Evolutionary conservation across 2,329 filamentous ascomycete genomes (phyloP), one percentile per base, ranked within the genome.

Genomic region (Colletotrichum sp.): DNA sequence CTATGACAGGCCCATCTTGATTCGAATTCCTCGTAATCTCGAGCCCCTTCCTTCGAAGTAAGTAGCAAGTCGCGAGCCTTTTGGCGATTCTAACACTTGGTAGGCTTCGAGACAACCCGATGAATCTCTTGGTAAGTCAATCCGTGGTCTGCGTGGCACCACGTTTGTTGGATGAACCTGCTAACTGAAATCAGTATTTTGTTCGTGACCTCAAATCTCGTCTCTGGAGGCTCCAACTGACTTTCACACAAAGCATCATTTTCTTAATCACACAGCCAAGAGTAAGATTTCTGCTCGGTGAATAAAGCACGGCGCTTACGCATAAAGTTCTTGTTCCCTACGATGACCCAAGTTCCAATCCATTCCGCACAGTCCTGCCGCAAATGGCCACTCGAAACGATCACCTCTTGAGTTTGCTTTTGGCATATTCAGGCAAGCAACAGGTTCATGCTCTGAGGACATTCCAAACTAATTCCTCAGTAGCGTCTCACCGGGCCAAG

Each of bases 241-340:
- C 24, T 8, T 16, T n/a, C 18, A 10, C 4, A 79, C 75, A 64
- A 79, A 87, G 83, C 88, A 91, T 78, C 90, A 92, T 80, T 92
- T 97, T 81, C 87, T 97, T 75, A 95, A 96, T 79, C 94, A 97
- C 82, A 97, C 95, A 5, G 94, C 94, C 9, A 91, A 92, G 75
- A 92, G 87, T 85, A 82, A 92, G 79, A 82, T 26, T 26, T 32
- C 5, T 12, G 13, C 9, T 32, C 18, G 3, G 30, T 18, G 6
- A 15, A 8, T 24, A 4, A 34, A n/a, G 15, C 9, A 58, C 28
- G 13, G 6, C 36, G 34, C 74, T 79, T n/a, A 80, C 61, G 12
- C 91, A 80, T 86, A 88, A 71, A 83, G 85, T 87, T 38, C 84
- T 88, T 52, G 86, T 88, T 28, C 86, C 90, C 70, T 87, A 92